These are phyloP conservation scores for Alternaria gansuensis DNA, from an alignment of 2,329 filamentous ascomycete species.

Conservation along the genomic window DNA sequence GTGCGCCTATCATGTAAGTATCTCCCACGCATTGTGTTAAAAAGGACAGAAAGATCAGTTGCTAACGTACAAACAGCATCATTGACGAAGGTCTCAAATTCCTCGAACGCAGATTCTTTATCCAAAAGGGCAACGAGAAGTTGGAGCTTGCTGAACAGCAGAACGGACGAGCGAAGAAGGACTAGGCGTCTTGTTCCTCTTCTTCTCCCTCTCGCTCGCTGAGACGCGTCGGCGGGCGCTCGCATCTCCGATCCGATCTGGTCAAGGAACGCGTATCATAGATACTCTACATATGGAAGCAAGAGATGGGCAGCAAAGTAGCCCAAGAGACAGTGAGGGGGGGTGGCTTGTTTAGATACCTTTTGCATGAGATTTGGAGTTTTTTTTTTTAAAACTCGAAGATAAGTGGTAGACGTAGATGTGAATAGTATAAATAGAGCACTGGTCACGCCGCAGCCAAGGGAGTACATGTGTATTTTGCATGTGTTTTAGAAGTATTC, in stretches of 20 bases:
- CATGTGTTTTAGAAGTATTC: background rate
- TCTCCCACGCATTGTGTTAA: background rate
- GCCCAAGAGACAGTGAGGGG: background rate
- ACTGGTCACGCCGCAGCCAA: background rate
- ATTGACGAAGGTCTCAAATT: constrained; percentile 87
- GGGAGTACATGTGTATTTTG: background rate
- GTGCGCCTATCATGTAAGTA: constrained; percentile 89
- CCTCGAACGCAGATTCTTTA: constrained; percentile 64
- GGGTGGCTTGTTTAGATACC: background rate
- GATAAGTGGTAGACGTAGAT: constrained; percentile 7
- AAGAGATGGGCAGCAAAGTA: background rate
- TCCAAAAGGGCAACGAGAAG: constrained; percentile 36
- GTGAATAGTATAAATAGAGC: background rate
- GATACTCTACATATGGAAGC: constrained; percentile 3
- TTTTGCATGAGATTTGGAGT: constrained; percentile 10
- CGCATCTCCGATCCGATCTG: background rate
- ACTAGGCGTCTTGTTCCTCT: constrained; percentile 26
- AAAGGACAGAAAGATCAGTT: constrained; percentile 4
- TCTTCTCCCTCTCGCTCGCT: constrained; percentile 6
- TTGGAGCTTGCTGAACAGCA: constrained; percentile 20
- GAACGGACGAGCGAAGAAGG: constrained; percentile 45
- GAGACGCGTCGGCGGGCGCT: background rate
- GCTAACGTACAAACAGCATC: constrained; percentile 60
- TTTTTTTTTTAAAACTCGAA: background rate
- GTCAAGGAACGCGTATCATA: constrained; percentile 8